These are phyloP conservation scores for Euphorbia celastroides DNA, from an alignment of 441 rosid species.

Conservation along the genomic window DNA sequence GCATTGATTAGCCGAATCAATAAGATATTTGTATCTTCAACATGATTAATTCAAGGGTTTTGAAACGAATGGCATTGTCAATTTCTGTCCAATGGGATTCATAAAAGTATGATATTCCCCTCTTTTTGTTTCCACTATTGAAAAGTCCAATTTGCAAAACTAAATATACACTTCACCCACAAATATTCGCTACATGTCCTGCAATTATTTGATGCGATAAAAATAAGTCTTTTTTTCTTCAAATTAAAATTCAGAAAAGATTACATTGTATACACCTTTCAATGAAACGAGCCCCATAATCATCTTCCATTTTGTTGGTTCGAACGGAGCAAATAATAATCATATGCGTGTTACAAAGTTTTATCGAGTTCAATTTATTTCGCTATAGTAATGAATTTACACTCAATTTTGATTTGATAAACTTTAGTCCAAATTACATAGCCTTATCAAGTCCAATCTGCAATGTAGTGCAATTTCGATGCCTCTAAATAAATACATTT, in stretches of 20 bases:
- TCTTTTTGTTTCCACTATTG: slow-evolving; percentile 3
- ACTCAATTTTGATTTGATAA: too few species aligned
- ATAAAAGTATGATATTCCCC: not conserved
- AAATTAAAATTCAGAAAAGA: not conserved
- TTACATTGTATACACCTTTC: not conserved
- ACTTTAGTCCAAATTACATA: too few species aligned
- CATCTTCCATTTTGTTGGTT: not conserved
- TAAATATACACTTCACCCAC: not conserved
- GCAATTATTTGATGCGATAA: not conserved
- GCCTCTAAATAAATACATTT: too few species aligned
- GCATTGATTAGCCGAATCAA: not conserved
- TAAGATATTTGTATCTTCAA: not conserved
- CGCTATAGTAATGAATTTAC: too few species aligned
- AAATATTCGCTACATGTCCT: not conserved
- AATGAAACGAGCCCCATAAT: not conserved
- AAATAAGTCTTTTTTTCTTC: not conserved
- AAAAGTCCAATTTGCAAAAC: not conserved
- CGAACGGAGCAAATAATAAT: too few species aligned
- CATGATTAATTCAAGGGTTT: not conserved
- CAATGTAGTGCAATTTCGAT: too few species aligned
- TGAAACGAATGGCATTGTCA: not conserved
- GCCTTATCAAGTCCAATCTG: too few species aligned
- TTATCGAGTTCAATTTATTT: too few species aligned
- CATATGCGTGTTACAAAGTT: too few species aligned
- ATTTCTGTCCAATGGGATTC: not conserved